phyloP scores from a whole-genome alignment of 495 filamentous ascomycete genomes.

The Saxophila tyrrhenica region DNA sequence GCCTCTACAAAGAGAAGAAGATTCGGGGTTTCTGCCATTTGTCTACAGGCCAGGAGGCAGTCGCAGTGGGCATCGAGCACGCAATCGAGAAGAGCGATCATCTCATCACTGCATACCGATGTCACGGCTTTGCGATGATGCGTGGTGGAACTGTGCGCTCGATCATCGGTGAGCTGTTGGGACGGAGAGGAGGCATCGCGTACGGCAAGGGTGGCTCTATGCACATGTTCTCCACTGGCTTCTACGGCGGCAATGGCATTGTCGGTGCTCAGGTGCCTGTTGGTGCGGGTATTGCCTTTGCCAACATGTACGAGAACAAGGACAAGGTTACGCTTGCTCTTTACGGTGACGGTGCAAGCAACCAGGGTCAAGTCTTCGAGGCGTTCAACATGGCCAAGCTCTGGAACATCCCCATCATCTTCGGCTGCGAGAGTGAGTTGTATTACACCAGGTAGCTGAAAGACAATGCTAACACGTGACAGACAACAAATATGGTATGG shows the following conservation, averaged over 20 bases:
- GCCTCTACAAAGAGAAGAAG: constrained; percentile 99
- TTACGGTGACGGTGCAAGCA: constrained; percentile 95
- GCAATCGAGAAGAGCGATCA: constrained; percentile 83
- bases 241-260: constrained; percentile 98
- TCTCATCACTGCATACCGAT: constrained; percentile 94
- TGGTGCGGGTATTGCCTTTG: constrained; percentile 91
- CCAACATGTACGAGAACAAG: constrained; percentile 82
- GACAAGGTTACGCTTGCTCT: constrained; percentile 77
- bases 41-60: constrained; percentile 94
- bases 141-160: constrained; percentile 81
- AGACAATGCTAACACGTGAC: constrained; percentile 1
- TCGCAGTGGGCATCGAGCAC: constrained; percentile 93
- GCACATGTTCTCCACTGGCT: constrained; percentile 99
- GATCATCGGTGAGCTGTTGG: constrained; percentile 93
- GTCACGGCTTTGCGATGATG: constrained; percentile 97
- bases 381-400: constrained; percentile 99
- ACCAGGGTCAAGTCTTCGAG: constrained; percentile 99
- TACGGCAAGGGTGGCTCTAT: constrained; percentile 98
- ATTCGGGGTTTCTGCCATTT: constrained; percentile 99
- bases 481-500: constrained; percentile 99
- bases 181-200: constrained; percentile 88
- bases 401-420: constrained; percentile 89
- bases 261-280: constrained; percentile 98
- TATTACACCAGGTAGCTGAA: too few relatives aligned
- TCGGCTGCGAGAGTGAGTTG: constrained; percentile 85